phyloP scores from a whole-genome alignment of 768 basidiomycete species.

The Tricholoma terreum region DNA sequence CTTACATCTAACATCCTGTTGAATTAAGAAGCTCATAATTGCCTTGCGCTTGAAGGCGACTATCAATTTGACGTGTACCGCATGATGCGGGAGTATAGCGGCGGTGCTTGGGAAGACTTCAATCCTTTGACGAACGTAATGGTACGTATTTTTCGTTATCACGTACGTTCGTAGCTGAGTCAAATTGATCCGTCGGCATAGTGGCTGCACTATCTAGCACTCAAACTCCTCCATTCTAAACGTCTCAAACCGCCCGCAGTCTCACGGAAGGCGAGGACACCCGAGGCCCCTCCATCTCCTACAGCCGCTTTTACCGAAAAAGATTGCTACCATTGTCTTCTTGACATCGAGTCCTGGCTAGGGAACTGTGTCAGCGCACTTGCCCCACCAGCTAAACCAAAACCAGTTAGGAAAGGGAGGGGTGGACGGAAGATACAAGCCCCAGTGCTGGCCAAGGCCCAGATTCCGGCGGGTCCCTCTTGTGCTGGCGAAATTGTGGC shows the following conservation, averaged over 20 bases:
- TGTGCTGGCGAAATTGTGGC: constrained; percentile 62
- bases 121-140: constrained; percentile 86
- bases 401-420: constrained; percentile 30
- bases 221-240: constrained; percentile 70
- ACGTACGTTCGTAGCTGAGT: background rate
- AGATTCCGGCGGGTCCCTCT: constrained; percentile 26
- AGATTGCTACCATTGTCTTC: constrained; percentile 66
- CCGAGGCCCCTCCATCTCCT: constrained; percentile 15
- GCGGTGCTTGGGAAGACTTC: constrained; percentile 69
- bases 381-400: constrained; percentile 22
- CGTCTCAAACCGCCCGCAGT: constrained; percentile 54
- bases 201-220: constrained; percentile 89
- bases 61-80: constrained; percentile 96
- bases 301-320: constrained; percentile 52
- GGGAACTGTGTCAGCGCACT: constrained; percentile 40
- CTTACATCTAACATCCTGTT: background rate
- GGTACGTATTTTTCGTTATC: constrained; percentile 43
- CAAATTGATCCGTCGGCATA: constrained; percentile 29
- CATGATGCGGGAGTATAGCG: constrained; percentile 68
- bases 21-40: background rate
- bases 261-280: constrained; percentile 35
- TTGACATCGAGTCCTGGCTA: constrained; percentile 63
- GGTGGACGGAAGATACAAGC: constrained; percentile 31
- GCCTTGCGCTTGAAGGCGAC: constrained; percentile 50
- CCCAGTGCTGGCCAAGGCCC: constrained; percentile 14